Conservation (phyloP, 331 rosid genomes). For the Malus hybrid region DNA sequence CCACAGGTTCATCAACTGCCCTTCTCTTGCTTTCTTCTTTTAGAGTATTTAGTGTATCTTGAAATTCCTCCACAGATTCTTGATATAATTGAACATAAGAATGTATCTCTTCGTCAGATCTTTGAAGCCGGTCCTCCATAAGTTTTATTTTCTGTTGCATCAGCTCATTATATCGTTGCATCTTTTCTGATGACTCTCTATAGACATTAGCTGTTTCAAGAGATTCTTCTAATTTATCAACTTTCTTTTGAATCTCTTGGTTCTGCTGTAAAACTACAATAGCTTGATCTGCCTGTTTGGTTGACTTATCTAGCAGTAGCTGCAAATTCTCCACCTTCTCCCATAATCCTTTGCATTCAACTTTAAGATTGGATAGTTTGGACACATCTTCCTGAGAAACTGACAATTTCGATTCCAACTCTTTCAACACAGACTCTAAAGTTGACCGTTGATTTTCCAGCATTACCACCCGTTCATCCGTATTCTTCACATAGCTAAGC, state of each 20-base stretch:
- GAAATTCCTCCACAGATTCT: conserved; percentile 79
- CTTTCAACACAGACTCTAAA: conserved; percentile 62
- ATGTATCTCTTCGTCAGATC: conserved; percentile 72
- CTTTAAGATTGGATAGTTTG: conserved; percentile 45
- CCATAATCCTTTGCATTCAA: conserved; percentile 54
- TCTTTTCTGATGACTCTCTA: conserved; percentile 69
- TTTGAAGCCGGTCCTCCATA: conserved; percentile 77
- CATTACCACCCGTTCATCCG: conserved; percentile 49
- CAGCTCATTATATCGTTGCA: conserved; percentile 51
- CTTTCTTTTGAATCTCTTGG: conserved; percentile 71
- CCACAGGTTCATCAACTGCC: conserved; percentile 51
- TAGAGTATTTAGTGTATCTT: conserved; percentile 54
- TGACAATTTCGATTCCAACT: conserved; percentile 57
- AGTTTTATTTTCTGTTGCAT: conserved; percentile 70
- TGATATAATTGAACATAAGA: conserved; percentile 79
- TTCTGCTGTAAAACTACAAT: conserved; percentile 59
- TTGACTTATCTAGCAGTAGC: conserved; percentile 57
- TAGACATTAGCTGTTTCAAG: conserved; percentile 59
- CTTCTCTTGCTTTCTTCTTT: conserved; percentile 74
- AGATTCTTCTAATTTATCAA: conserved; percentile 72
- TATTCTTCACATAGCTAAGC: conserved; percentile 39
- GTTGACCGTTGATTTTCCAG: conserved; percentile 64
- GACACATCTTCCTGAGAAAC: conserved; percentile 64
- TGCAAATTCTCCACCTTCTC: conserved; percentile 70
- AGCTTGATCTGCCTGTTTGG: conserved; percentile 71